Percentiles rank a stretch among this genome's conserved stretches.
Evolutionary conservation across 768 basidiomycete species (phyloP).

Genomic region (Boletus pseudopeckii): DNA sequence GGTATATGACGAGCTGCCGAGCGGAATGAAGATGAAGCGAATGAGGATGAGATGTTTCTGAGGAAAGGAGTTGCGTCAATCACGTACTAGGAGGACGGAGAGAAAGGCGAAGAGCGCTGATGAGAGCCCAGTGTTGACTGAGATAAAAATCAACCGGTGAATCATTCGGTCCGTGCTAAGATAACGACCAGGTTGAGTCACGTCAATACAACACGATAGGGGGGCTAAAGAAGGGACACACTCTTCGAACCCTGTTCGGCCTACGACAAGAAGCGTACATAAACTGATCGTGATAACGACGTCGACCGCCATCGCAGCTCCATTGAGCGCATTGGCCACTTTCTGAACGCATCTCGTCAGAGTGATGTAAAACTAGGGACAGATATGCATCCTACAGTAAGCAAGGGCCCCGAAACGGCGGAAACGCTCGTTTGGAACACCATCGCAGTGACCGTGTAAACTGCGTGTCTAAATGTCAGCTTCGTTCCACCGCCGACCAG

Average conservation of each 20-base stretch:
- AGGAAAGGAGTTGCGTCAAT: no score
- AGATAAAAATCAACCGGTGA: constrained; percentile 24
- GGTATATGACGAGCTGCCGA: constrained; percentile 22
- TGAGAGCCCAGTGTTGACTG: constrained; percentile 25
- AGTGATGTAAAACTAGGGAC: neutral
- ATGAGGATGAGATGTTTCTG: no score
- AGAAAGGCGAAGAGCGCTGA: constrained; percentile 22
- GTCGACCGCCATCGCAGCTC: constrained; percentile 15
- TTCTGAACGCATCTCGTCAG: constrained; percentile 14
- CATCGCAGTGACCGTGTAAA: constrained; percentile 16
- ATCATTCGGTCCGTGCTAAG: constrained; percentile 25
- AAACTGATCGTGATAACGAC: constrained; percentile 20
- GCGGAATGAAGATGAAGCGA: neutral
- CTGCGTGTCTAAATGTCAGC: constrained; percentile 10
- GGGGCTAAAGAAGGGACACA: constrained; percentile 2
- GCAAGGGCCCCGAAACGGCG: constrained; percentile 16
- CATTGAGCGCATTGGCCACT: constrained; percentile 10
- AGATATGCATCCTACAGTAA: constrained; percentile 11
- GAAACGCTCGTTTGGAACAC: constrained; percentile 12
- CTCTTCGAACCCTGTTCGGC: constrained; percentile 24
- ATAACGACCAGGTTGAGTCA: neutral
- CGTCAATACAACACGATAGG: neutral
- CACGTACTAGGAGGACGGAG: constrained; percentile 18
- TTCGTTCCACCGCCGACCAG: neutral
- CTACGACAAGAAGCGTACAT: constrained; percentile 21